A percentile compares a stretch with the other conserved stretches of the same genome.
These are phyloP conservation scores for Auriscalpium microsporum DNA, from an alignment of 768 basidiomycete species.

Conservation along the genomic window DNA sequence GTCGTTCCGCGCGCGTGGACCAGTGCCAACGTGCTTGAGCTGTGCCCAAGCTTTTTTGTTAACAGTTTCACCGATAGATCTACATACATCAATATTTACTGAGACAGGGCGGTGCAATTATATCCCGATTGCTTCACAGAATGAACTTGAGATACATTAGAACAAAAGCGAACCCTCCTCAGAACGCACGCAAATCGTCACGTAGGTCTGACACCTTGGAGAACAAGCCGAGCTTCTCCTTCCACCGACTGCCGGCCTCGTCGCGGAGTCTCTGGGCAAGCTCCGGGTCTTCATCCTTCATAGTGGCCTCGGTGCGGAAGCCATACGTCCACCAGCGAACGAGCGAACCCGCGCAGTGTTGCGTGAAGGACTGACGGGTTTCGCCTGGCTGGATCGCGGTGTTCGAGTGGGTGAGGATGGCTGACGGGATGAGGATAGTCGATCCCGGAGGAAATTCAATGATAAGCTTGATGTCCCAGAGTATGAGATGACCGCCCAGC, in stretches of 20 bases:
- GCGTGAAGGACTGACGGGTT: conserved; percentile 1
- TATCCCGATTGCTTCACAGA: not conserved
- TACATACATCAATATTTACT: not conserved
- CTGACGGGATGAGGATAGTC: conserved; percentile 13
- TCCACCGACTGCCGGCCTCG: no score
- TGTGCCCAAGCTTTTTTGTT: not conserved
- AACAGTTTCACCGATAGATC: not conserved
- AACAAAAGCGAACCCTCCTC: not conserved
- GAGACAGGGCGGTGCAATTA: no score
- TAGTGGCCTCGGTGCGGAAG: not conserved
- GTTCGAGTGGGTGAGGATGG: conserved; percentile 13
- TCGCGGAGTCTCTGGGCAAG: not conserved
- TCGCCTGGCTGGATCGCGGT: conserved; percentile 6
- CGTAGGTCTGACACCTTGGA: not conserved
- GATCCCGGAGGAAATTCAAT: conserved; percentile 15
- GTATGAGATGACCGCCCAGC: conserved; percentile 11
- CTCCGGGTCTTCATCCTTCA: not conserved
- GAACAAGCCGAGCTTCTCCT: not conserved
- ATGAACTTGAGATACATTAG: not conserved
- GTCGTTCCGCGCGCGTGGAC: not conserved
- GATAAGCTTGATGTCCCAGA: conserved; percentile 12
- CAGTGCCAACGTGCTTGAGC: not conserved
- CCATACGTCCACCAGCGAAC: not conserved
- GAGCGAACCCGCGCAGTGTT: conserved; percentile 1
- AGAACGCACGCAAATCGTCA: not conserved